A percentile compares a stretch with the other conserved stretches of the same genome.
Conservation (phyloP, 441 rosid species). For the Flueggea neowawraea region DNA sequence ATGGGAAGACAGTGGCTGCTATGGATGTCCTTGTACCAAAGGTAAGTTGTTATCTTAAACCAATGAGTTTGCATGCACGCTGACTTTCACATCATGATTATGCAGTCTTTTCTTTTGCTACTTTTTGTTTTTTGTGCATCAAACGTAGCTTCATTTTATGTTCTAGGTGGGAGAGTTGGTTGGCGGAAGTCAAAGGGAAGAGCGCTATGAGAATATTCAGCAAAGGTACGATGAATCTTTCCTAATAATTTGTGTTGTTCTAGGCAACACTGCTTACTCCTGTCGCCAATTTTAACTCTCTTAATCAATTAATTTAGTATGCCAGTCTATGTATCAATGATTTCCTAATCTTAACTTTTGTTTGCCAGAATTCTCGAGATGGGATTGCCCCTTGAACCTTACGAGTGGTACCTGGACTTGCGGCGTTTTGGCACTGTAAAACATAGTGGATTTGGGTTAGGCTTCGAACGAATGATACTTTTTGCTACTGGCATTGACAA, state of each 20-base stretch:
- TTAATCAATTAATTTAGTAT: no score
- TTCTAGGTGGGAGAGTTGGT: constrained; percentile 73
- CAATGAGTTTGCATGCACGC: background rate
- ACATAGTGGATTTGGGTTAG: constrained; percentile 92
- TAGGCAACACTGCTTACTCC: no score
- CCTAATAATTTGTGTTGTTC: no score
- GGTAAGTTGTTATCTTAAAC: constrained; percentile 31
- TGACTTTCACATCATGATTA: background rate
- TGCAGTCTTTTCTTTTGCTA: background rate
- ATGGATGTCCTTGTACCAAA: constrained; percentile 98
- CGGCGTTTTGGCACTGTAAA: constrained; percentile 89
- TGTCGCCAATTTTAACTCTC: no score
- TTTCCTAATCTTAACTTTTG: constrained; percentile 1
- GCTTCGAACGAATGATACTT: constrained; percentile 92
- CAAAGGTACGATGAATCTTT: constrained; percentile 37
- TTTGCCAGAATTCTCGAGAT: constrained; percentile 48
- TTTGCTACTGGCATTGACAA: constrained; percentile 94
- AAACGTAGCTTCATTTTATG: background rate
- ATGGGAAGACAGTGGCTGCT: constrained; percentile 87
- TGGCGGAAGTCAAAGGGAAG: constrained; percentile 91
- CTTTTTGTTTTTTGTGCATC: background rate
- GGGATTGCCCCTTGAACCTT: constrained; percentile 80
- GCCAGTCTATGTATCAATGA: no score
- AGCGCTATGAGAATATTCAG: constrained; percentile 46
- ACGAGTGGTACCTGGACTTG: constrained; percentile 94